Evolutionary conservation across 2,329 filamentous ascomycete genomes (phyloP).

Genomic region (Aspergillus sergii): DNA sequence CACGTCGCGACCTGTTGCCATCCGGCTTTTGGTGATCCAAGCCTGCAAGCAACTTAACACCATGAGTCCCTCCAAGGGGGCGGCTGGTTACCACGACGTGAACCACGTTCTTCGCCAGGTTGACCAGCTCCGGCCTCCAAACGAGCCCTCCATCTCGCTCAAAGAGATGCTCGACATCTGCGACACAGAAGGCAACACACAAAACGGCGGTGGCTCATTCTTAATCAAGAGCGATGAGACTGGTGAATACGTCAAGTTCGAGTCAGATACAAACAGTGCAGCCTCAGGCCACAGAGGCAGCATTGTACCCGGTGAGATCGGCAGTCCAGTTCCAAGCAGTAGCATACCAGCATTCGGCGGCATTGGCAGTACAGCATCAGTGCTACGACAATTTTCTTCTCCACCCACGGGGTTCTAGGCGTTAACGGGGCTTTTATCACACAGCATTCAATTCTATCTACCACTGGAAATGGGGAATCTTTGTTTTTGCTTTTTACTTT

Average conservation of each 20-base stretch:
- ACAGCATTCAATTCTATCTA: constrained; percentile 6
- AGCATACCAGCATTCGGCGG: constrained; percentile 43
- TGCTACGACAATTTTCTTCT: constrained; percentile 42
- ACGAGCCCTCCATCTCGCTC: constrained; percentile 58
- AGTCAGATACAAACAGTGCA: constrained; percentile 54
- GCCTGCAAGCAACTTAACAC: constrained; percentile 70
- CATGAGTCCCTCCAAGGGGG: constrained; percentile 42
- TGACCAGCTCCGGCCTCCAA: constrained; percentile 63
- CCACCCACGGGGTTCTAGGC: constrained; percentile 40
- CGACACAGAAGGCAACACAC: constrained; percentile 83
- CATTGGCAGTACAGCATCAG: constrained; percentile 33
- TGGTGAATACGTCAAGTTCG: constrained; percentile 49
- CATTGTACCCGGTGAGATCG: constrained; percentile 66
- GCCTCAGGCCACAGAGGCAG: constrained; percentile 46
- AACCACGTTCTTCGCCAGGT: constrained; percentile 65
- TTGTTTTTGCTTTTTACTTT: constrained; percentile 15
- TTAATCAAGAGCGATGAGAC: constrained; percentile 61
- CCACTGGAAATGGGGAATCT: constrained; percentile 10
- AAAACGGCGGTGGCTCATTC: constrained; percentile 91
- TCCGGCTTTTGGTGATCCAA: constrained; percentile 74
- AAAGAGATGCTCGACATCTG: constrained; percentile 80
- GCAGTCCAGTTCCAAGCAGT: constrained; percentile 62
- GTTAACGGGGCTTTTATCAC: constrained; percentile 20
- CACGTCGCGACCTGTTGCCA: constrained; percentile 66
- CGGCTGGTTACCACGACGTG: constrained; percentile 71